Evolutionary conservation across 2,329 filamentous ascomycete species (phyloP), one percentile per base, ranked within the genome.

Genomic region (Claviceps quebecensis): DNA sequence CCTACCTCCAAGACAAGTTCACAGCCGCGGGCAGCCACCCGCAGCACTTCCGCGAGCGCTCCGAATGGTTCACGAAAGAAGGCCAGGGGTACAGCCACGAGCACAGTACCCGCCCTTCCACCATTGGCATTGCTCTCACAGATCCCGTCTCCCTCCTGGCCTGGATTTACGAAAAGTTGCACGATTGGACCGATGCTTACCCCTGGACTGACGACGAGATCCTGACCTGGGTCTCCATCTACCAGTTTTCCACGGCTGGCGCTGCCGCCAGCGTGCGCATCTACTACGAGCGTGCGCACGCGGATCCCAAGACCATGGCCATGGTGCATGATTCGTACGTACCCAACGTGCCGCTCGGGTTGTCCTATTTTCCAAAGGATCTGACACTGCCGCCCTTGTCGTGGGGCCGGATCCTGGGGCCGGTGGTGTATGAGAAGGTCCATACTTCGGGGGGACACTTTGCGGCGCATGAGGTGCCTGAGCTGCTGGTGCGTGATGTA

Each of bases 91-190:
- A 67, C 41, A 53, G 59, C 36, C 2, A 59, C 1, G 29, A 59
- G 43, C 63, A 67, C 41, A 80, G 76, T 2, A 88, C 85, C 0
- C 82, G 83, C 52, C 86, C 87, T 0, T 80, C 87, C 49, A 91
- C 86, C 0, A 61, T 90, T 0, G 82, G 81, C 0, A 87, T 86
- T 59, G 80, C 72, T 0, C 70, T 90, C 3, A 72, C 77, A 0
- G 85, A 89, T 61, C 87, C 86, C 0, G 76, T 86, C 0, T 84
- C 76, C 0, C 67, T 88, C 3, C 70, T 91, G 1, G 78, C 84
- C 0, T 93, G 87, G 87, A 81, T 91, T 37, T 86, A 86, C 57
- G 87, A 91, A 66, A 91, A 91, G 62, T 67, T 91, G 39, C 78
- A 83, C 57, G 81, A 86, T 58, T 91, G 86, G 86, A 81, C 81